Percentiles rank a stretch among this genome's conserved stretches.
phyloP scores from a whole-genome alignment of 495 filamentous ascomycete species.

The Xanthoparmelia taractica region DNA sequence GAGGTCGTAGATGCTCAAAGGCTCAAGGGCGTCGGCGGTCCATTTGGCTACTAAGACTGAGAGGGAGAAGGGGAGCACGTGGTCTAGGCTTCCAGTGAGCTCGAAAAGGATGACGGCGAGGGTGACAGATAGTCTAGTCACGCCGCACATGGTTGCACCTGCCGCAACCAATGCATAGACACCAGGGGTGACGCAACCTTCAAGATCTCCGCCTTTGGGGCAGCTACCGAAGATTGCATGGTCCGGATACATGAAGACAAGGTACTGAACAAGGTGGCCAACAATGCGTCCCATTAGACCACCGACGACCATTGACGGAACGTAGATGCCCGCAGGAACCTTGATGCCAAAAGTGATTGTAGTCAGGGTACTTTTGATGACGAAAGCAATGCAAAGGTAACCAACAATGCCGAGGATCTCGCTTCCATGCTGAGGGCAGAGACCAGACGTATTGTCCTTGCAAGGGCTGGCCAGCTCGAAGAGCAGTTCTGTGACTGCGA shows the following conservation, averaged over 20 bases:
- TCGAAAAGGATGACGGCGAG: conserved; percentile 94
- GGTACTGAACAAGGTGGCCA: conserved; percentile 79
- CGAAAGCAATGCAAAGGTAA: conserved; percentile 67
- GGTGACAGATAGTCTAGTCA: conserved; percentile 88
- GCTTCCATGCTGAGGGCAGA: conserved; percentile 66
- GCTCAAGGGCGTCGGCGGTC: conserved; percentile 94
- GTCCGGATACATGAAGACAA: conserved; percentile 63
- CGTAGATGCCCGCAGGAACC: conserved; percentile 92
- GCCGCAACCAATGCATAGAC: conserved; percentile 94
- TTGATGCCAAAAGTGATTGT: conserved; percentile 90
- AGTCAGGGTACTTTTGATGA: conserved; percentile 84
- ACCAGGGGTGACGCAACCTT: conserved; percentile 85
- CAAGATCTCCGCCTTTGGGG: conserved; percentile 56
- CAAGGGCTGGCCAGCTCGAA: conserved; percentile 88
- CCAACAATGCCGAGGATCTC: conserved; percentile 66
- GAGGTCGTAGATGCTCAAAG: conserved; percentile 90
- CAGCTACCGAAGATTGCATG: conserved; percentile 68
- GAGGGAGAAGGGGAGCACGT: conserved; percentile 90
- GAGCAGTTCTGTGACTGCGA: conserved; percentile 83
- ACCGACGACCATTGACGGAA: conserved; percentile 96
- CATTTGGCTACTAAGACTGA: conserved; percentile 91
- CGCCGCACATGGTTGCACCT: conserved; percentile 95
- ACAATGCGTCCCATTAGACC: conserved; percentile 85
- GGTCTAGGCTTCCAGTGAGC: conserved; percentile 85
- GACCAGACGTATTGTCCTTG: conserved; percentile 54